phyloP scores from a whole-genome alignment of 768 basidiomycete species.

The Pisolithus microcarpus region DNA sequence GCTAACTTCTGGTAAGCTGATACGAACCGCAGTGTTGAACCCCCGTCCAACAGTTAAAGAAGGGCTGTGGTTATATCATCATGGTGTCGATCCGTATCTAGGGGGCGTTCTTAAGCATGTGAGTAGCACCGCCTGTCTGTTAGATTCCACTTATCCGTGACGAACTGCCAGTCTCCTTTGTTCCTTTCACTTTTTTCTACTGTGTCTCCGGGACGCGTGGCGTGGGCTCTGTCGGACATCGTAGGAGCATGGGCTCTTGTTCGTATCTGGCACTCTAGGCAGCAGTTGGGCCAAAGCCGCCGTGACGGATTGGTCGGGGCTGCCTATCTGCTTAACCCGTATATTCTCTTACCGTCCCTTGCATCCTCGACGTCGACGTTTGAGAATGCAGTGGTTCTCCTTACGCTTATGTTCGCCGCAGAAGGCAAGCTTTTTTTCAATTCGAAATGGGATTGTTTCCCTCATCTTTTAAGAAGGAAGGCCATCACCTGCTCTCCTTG shows the following conservation, averaged over 20 bases:
- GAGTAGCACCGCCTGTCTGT: conserved; percentile 20
- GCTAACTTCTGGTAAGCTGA: background rate
- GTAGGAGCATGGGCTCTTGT: conserved; percentile 63
- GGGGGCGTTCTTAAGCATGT: conserved; percentile 86
- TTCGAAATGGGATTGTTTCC: background rate
- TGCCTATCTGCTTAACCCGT: conserved; percentile 82
- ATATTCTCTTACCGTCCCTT: conserved; percentile 70
- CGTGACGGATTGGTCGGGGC: conserved; percentile 60
- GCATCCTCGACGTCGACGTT: conserved; percentile 78
- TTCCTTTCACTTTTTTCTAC: conserved; percentile 70
- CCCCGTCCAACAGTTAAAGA: conserved; percentile 62
- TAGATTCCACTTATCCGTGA: background rate
- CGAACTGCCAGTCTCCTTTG: conserved; percentile 63
- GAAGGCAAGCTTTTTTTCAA: conserved; percentile 38
- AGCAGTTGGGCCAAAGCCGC: conserved; percentile 37
- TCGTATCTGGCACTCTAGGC: conserved; percentile 60
- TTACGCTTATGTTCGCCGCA: conserved; percentile 63
- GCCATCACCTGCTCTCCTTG: conserved; percentile 48
- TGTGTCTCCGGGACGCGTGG: conserved; percentile 48
- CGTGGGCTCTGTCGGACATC: conserved; percentile 70
- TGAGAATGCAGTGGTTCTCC: conserved; percentile 66
- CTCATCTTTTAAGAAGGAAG: conserved; percentile 38
- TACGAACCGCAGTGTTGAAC: conserved; percentile 1
- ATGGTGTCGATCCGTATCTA: conserved; percentile 81
- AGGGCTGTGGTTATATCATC: conserved; percentile 72